Evolutionary conservation across 495 filamentous ascomycete species (phyloP), one percentile per base, ranked within the genome.

Genomic region (Lasiosphaeria ovina): DNA sequence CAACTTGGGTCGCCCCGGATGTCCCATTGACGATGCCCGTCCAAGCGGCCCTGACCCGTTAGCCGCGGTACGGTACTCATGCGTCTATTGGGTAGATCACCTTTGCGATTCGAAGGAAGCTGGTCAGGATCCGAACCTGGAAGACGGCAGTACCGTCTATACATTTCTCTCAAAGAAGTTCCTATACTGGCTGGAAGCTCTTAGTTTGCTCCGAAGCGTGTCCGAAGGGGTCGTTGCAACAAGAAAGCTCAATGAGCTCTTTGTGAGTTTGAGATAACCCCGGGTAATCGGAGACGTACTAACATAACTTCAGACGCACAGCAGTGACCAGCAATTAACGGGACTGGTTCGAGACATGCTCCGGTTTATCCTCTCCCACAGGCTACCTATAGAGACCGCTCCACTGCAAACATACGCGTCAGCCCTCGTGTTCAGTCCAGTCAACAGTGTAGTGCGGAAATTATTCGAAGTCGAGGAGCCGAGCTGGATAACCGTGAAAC

Each of bases 11-110:
- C 11, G n/a, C 16, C 38, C 44, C 35, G 62, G 65, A 51, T 50
- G 17, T 48, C 16, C 40, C 10, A 57, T 63, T 35, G 42, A 62
- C 9, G 16, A 69, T 3, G 57, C 65, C 16, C 40, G 32, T 4
- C 10, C 12, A 6, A 66, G 64, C 16, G 31, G 61, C 24, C 64
- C 68, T 7, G 72, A 76, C 58, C 73, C 73, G 45, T 45, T 77
- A 44, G 67, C 62, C 4, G 35, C 58, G 40, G 36, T 64, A 51
- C 65, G 61, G 31, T 79, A 79, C 54, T 62, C 74, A 4, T 77
- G 74, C 55, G 32, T 73, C 44, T 71, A 70, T 57, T 79, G 73
- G 76, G 58, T 68, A 54, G 63, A 73, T 34, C 76, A 77, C 62
- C 52, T 73, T 4, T 32, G 33, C 47, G 56, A 50, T 40, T 57